Evolutionary conservation across 148 eudicot genomes (phyloP).

Genomic region (Rhododendron griersonianum): DNA sequence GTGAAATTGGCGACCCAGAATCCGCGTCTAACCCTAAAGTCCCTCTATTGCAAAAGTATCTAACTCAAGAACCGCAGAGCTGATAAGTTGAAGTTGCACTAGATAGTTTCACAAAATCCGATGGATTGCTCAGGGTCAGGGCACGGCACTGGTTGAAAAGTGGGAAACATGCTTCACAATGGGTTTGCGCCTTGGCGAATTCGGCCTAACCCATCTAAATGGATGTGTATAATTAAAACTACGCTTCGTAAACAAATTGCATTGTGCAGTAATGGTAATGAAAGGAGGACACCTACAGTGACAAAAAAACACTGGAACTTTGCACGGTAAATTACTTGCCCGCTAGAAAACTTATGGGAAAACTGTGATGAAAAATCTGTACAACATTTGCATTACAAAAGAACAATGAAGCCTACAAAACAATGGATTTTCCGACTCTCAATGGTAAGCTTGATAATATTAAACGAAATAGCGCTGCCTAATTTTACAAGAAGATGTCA

Average conservation of each 20-base stretch:
- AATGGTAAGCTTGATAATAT: neutral
- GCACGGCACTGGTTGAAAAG: neutral
- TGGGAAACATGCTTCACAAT: neutral
- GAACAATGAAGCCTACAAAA: neutral
- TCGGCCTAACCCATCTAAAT: neutral
- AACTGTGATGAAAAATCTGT: neutral
- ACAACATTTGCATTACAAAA: neutral
- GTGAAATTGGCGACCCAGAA: constrained; percentile 22
- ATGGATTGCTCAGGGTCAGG: neutral
- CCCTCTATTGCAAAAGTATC: constrained; percentile 32
- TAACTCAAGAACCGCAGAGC: neutral
- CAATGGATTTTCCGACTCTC: neutral
- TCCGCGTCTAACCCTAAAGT: constrained; percentile 18
- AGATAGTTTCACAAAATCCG: neutral
- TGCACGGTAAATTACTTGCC: neutral
- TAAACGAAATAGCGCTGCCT: neutral
- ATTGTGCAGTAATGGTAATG: neutral
- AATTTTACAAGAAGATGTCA: neutral
- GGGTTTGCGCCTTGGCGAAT: neutral
- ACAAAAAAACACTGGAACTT: neutral
- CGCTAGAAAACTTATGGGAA: neutral
- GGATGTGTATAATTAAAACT: neutral
- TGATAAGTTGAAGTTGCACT: neutral
- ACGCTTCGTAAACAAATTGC: neutral
- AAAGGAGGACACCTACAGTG: neutral